Conservation (phyloP, 176 grass and related monocot genomes). For the Bonia amplexicaulis region DNA sequence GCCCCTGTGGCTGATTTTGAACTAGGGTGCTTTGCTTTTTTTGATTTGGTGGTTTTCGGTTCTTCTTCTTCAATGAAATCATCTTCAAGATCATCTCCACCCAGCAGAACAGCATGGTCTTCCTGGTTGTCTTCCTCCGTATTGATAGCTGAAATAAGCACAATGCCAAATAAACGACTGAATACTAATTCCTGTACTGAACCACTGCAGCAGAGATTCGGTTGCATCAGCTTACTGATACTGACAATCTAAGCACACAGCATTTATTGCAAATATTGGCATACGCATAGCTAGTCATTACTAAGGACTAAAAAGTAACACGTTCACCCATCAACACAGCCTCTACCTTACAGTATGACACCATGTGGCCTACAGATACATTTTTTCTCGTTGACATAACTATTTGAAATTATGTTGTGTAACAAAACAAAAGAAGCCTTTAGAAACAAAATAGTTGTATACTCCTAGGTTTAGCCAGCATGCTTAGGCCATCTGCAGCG, state of each 20-base stretch:
- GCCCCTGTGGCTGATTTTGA: neutral
- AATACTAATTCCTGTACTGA: neutral
- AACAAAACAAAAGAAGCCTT: neutral
- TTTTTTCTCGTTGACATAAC: neutral
- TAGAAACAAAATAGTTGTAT: neutral
- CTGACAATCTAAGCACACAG: neutral
- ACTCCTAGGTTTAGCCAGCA: neutral
- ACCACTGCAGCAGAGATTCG: neutral
- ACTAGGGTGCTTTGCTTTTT: constrained; percentile 29
- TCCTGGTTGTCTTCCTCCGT: constrained; percentile 16
- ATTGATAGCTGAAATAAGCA: constrained; percentile 41
- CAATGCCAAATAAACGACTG: neutral
- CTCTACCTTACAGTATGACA: neutral
- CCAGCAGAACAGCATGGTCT: constrained; percentile 9
- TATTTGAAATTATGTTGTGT: neutral
- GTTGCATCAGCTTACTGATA: neutral
- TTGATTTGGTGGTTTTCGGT: constrained; percentile 34
- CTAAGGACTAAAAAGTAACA: neutral
- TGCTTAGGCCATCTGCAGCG: neutral
- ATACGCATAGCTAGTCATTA: neutral
- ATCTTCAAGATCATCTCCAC: constrained; percentile 93
- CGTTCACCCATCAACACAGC: neutral
- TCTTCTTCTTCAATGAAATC: constrained; percentile 74
- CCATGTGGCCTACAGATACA: neutral
- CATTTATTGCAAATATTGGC: neutral